Conservation (phyloP, 768 basidiomycete genomes). For the Boletus subparvulus region DNA sequence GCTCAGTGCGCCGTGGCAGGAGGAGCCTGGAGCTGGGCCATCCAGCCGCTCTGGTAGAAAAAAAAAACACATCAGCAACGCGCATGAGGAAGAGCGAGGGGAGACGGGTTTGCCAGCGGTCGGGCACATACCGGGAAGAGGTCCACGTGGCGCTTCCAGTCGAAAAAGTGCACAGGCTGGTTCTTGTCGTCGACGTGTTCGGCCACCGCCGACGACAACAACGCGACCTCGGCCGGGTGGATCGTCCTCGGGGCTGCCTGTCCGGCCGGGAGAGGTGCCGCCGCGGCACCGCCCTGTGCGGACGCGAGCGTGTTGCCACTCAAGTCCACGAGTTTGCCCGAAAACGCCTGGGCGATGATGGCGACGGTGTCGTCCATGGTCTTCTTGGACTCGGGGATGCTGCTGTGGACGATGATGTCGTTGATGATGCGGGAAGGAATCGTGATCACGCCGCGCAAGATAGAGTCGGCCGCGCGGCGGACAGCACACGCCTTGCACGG, state of each 20-base stretch:
- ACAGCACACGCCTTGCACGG: constrained; percentile 26
- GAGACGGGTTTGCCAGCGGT: neutral
- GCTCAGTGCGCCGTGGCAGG: neutral
- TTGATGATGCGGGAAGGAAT: constrained; percentile 22
- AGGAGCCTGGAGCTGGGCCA: neutral
- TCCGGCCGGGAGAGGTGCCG: neutral
- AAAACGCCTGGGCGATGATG: constrained; percentile 14
- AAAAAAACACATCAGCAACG: neutral
- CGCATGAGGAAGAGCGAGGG: neutral
- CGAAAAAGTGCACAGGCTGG: constrained; percentile 21
- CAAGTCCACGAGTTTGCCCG: constrained; percentile 18
- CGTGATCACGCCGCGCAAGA: constrained; percentile 28
- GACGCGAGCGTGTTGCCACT: constrained; percentile 13
- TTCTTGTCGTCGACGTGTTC: constrained; percentile 12
- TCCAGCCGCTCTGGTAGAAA: constrained; percentile 7
- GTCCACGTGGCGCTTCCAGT: constrained; percentile 20
- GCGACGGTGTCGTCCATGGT: constrained; percentile 15
- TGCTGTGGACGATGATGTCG: constrained; percentile 18
- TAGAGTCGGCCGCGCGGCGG: constrained; percentile 15
- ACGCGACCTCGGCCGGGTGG: constrained; percentile 20
- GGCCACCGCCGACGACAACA: constrained; percentile 26
- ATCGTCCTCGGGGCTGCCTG: constrained; percentile 9
- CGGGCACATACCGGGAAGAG: constrained; percentile 22
- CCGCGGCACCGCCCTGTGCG: constrained; percentile 14
- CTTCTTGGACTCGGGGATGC: neutral